These are phyloP conservation scores for Juglanconis juglandina DNA, from an alignment of 2,329 filamentous ascomycete species.

Conservation along the genomic window DNA sequence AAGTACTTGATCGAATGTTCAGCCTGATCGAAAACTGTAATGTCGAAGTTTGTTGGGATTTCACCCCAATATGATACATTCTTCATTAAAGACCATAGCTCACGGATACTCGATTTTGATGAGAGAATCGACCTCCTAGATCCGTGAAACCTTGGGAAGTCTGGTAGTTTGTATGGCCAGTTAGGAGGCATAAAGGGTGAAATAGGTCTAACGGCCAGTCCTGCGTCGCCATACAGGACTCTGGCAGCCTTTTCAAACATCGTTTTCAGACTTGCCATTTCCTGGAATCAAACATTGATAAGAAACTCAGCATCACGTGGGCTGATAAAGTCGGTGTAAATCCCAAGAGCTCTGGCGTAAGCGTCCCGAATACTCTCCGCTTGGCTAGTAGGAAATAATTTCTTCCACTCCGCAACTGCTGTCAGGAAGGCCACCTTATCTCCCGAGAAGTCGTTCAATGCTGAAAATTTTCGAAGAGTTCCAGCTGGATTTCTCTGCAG, in stretches of 20 bases:
- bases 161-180: constrained; percentile 15
- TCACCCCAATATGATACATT: constrained; percentile 34
- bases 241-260: constrained; percentile 55
- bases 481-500: constrained; percentile 56
- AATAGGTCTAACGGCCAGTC: constrained; percentile 39
- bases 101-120: constrained; percentile 13
- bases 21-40: constrained; percentile 55
- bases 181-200: constrained; percentile 36
- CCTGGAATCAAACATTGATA: constrained; percentile 60
- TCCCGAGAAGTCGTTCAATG: constrained; percentile 63
- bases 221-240: constrained; percentile 38
- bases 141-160: too few relatives aligned
- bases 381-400: constrained; percentile 21
- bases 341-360: constrained; percentile 57
- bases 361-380: constrained; percentile 41
- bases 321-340: constrained; percentile 61
- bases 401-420: constrained; percentile 55
- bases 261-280: constrained; percentile 50
- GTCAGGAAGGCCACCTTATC: constrained; percentile 69
- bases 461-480: constrained; percentile 63
- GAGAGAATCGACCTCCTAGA: too few relatives aligned
- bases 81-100: constrained; percentile 1
- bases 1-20: constrained; percentile 62
- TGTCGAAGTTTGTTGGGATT: constrained; percentile 46
- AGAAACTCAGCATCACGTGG: constrained; percentile 61